A percentile compares a stretch with the other conserved stretches of the same genome.
Evolutionary conservation across 768 basidiomycete species (phyloP).

Genomic region (Pleurotus salmoneostramineus): DNA sequence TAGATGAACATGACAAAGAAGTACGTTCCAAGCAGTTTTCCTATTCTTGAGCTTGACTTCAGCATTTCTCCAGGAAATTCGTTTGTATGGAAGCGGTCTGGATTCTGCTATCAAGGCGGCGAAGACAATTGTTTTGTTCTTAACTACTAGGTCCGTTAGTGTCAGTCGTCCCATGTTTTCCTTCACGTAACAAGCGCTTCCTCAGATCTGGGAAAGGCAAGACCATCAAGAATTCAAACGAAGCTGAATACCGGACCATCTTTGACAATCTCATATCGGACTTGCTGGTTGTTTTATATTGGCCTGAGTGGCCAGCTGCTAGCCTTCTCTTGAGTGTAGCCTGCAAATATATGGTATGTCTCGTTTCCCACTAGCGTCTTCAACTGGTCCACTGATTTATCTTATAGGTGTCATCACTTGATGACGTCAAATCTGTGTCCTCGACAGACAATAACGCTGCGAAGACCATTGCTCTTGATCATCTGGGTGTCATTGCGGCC

Average conservation of each 20-base stretch:
- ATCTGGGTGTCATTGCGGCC: constrained; percentile 90
- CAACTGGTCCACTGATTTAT: background rate
- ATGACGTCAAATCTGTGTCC: constrained; percentile 70
- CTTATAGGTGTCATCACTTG: constrained; percentile 70
- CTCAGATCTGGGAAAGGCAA: constrained; percentile 82
- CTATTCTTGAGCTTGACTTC: background rate
- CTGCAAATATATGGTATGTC: constrained; percentile 78
- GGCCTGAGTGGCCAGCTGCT: constrained; percentile 98
- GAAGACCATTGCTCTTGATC: constrained; percentile 88
- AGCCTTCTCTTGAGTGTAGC: constrained; percentile 75
- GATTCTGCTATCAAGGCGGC: constrained; percentile 85
- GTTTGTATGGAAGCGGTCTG: constrained; percentile 64
- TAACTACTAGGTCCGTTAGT: constrained; percentile 57
- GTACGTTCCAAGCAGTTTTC: constrained; percentile 26
- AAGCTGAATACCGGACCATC: constrained; percentile 90
- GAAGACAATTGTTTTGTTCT: constrained; percentile 74
- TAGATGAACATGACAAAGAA: constrained; percentile 69
- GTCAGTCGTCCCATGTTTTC: background rate
- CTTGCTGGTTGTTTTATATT: constrained; percentile 81
- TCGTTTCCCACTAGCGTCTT: background rate
- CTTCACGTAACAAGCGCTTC: background rate
- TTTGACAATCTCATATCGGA: constrained; percentile 91
- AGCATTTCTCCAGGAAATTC: constrained; percentile 50
- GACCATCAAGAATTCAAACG: constrained; percentile 85
- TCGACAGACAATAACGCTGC: constrained; percentile 78